Evolutionary conservation across 2,329 filamentous ascomycete genomes (phyloP).

Genomic region (Diaporthe citri): DNA sequence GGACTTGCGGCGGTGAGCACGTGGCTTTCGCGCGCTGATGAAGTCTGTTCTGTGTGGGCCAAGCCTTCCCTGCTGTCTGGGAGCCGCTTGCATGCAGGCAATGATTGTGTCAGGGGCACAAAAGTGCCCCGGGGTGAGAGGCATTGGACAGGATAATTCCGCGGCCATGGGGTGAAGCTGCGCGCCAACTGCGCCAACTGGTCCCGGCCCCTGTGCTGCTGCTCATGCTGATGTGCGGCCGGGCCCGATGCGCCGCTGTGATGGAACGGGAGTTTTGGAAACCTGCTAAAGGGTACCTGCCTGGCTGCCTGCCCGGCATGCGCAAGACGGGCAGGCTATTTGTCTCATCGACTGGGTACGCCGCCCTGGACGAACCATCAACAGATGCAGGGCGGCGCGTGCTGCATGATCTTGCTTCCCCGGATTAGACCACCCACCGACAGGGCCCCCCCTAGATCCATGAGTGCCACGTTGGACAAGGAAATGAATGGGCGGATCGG

Average conservation of each 20-base stretch:
- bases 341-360: neutral
- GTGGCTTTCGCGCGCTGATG: neutral
- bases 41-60: too few species aligned
- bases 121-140: neutral
- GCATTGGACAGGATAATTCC: neutral
- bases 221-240: neutral
- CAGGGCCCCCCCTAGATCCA: neutral
- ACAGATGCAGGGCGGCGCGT: neutral
- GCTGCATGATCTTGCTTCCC: slow-evolving; percentile 11
- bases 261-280: neutral
- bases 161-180: neutral
- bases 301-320: neutral
- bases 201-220: neutral
- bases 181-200: neutral
- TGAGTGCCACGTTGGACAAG: slow-evolving; percentile 10
- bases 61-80: neutral
- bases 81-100: neutral
- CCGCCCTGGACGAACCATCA: neutral
- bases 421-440: neutral
- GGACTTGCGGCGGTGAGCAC: neutral
- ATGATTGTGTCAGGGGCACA: neutral
- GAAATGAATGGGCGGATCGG: neutral
- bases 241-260: neutral
- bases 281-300: neutral
- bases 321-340: neutral